Evolutionary conservation across 495 filamentous ascomycete genomes (phyloP).

Genomic region (Penicillium silybi): DNA sequence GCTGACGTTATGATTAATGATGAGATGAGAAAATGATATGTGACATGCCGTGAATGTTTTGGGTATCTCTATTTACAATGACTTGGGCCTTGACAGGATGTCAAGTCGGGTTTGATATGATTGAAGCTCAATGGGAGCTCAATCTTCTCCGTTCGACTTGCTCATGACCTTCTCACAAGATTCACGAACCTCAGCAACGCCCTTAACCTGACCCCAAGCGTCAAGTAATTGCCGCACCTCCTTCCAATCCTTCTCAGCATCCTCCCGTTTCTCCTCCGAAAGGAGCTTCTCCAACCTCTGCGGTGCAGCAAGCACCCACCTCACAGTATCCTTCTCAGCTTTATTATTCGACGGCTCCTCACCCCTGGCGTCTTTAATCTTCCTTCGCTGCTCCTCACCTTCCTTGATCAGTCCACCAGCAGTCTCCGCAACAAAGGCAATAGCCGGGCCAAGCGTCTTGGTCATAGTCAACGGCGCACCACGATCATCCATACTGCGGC

Average conservation of each 20-base stretch:
- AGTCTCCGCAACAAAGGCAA: slow-evolving; percentile 76
- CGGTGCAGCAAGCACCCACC: slow-evolving; percentile 64
- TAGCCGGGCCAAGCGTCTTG: slow-evolving; percentile 67
- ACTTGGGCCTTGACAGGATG: neutral
- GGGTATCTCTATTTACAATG: slow-evolving; percentile 11
- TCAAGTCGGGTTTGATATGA: neutral
- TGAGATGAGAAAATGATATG: neutral
- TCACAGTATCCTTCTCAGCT: slow-evolving; percentile 62
- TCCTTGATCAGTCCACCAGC: slow-evolving; percentile 63
- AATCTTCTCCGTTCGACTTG: slow-evolving; percentile 26
- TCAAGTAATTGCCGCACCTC: slow-evolving; percentile 43
- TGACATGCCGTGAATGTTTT: neutral
- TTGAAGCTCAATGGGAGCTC: slow-evolving; percentile 6
- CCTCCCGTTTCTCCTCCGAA: slow-evolving; percentile 44
- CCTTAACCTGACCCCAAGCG: slow-evolving; percentile 58
- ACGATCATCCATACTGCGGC: slow-evolving; percentile 46
- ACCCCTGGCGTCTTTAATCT: slow-evolving; percentile 33
- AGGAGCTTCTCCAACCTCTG: slow-evolving; percentile 47
- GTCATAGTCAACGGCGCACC: slow-evolving; percentile 47
- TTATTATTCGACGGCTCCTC: slow-evolving; percentile 36
- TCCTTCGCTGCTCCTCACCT: slow-evolving; percentile 34
- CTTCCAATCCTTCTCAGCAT: slow-evolving; percentile 59
- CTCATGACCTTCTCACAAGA: slow-evolving; percentile 56
- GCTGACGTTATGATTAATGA: slow-evolving; percentile 1
- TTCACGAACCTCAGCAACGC: slow-evolving; percentile 54